Percentiles rank a stretch among this genome's conserved stretches.
Conservation (phyloP, 441 rosid genomes). For the Macaranga tanarius region DNA sequence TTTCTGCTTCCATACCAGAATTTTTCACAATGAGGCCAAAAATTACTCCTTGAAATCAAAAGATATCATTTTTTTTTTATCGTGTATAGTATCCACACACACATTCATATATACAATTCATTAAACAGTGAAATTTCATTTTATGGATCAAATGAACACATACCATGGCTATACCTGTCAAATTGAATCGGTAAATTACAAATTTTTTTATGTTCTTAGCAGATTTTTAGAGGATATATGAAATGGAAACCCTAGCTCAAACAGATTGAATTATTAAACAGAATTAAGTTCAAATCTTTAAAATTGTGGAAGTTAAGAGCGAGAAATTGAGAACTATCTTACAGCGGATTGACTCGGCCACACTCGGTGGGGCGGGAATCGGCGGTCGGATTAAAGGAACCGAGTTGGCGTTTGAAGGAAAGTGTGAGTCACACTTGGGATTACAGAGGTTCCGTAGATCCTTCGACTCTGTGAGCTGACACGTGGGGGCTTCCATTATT, state of each 20-base stretch:
- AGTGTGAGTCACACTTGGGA: constrained; percentile 34
- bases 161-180: too few species aligned
- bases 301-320: constrained; percentile 7
- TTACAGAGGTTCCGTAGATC: constrained; percentile 33
- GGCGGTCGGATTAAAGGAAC: constrained; percentile 21
- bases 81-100: constrained; percentile 1
- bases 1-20: neutral
- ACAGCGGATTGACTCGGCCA: constrained; percentile 22
- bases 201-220: neutral
- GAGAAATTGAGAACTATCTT: constrained; percentile 27
- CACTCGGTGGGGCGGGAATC: constrained; percentile 17
- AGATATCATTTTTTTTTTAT: neutral
- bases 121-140: neutral
- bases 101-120: neutral
- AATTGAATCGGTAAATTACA: neutral
- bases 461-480: constrained; percentile 33
- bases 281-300: constrained; percentile 5
- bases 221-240: neutral
- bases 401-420: constrained; percentile 33
- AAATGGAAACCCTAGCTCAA: constrained; percentile 30
- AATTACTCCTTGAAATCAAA: constrained; percentile 3
- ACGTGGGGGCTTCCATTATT: constrained; percentile 26
- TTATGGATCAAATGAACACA: too few species aligned
- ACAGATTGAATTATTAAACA: neutral
- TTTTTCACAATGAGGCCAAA: neutral